Evolutionary conservation across 2,329 filamentous ascomycete species (phyloP).

Genomic region (Spiromastix sp.): DNA sequence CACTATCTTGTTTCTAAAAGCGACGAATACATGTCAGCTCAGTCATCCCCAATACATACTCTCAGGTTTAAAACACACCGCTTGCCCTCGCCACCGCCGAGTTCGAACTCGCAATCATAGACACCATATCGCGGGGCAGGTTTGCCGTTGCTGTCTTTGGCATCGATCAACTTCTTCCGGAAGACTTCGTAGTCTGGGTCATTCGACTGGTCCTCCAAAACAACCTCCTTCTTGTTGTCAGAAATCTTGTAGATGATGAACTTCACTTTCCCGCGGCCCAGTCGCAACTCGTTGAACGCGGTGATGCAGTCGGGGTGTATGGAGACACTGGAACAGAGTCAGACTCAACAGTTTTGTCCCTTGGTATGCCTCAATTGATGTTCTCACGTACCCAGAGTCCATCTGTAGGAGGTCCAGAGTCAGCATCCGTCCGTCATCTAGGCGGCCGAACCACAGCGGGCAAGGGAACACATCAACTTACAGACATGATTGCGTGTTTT

Average conservation of each 20-base stretch:
- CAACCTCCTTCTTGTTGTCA: constrained; percentile 40
- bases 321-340: constrained; percentile 38
- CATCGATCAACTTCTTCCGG: constrained; percentile 33
- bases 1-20: constrained; percentile 39
- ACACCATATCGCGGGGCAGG: constrained; percentile 39
- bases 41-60: constrained; percentile 11
- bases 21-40: neutral
- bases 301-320: constrained; percentile 38
- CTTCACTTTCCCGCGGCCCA: constrained; percentile 35
- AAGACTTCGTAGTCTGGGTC: constrained; percentile 39
- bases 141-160: constrained; percentile 33
- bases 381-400: no score
- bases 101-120: constrained; percentile 41
- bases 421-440: no score
- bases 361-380: no score
- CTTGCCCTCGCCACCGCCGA: constrained; percentile 38
- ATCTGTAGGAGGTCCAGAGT: no score
- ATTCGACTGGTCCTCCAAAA: constrained; percentile 35
- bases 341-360: no score
- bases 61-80: constrained; percentile 23
- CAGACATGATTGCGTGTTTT: no score
- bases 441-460: no score
- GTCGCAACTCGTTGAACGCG: constrained; percentile 38
- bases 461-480: no score
- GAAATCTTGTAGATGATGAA: constrained; percentile 44